A percentile compares a stretch with the other conserved stretches of the same genome.
These are phyloP conservation scores for Sordariomycetes sp. DNA, from an alignment of 2,329 filamentous ascomycete species.

Conservation along the genomic window DNA sequence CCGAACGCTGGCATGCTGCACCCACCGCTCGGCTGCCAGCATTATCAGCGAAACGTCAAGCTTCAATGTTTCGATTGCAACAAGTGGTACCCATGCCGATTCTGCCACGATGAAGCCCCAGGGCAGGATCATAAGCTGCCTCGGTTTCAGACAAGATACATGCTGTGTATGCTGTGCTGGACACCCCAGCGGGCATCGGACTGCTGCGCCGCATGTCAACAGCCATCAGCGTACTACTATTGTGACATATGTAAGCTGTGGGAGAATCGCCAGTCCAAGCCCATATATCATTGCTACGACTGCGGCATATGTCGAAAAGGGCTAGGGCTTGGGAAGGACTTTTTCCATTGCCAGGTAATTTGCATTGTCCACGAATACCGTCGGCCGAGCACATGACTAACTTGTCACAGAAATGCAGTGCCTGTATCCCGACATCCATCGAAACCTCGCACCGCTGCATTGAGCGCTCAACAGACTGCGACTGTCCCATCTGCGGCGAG, in stretches of 20 bases:
- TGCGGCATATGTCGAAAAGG: conserved; percentile 93
- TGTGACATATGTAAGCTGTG: conserved; percentile 93
- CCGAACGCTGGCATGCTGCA: conserved; percentile 16
- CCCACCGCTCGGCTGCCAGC: conserved; percentile 66
- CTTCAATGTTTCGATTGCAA: conserved; percentile 85
- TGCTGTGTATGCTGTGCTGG: conserved; percentile 94
- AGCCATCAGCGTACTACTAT: conserved; percentile 78
- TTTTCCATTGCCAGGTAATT: conserved; percentile 90
- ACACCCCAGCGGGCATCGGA: conserved; percentile 77
- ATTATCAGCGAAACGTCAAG: conserved; percentile 95
- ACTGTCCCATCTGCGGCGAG: conserved; percentile 94
- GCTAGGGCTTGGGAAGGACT: conserved; percentile 88
- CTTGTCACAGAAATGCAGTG: conserved; percentile 64
- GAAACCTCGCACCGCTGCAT: conserved; percentile 85
- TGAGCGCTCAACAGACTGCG: conserved; percentile 85
- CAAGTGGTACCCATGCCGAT: conserved; percentile 88
- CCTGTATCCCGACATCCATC: conserved; percentile 86
- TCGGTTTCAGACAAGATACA: conserved; percentile 78
- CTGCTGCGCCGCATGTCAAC: conserved; percentile 67
- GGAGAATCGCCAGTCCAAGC: conserved; percentile 86
- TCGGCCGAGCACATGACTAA: no score
- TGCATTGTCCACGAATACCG: no score
- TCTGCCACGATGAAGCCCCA: conserved; percentile 73
- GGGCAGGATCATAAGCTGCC: conserved; percentile 68
- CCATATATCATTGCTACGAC: conserved; percentile 92